These are phyloP conservation scores for Phytophthora pisi DNA, from an alignment of 352 stramenopile species.

Conservation along the genomic window DNA sequence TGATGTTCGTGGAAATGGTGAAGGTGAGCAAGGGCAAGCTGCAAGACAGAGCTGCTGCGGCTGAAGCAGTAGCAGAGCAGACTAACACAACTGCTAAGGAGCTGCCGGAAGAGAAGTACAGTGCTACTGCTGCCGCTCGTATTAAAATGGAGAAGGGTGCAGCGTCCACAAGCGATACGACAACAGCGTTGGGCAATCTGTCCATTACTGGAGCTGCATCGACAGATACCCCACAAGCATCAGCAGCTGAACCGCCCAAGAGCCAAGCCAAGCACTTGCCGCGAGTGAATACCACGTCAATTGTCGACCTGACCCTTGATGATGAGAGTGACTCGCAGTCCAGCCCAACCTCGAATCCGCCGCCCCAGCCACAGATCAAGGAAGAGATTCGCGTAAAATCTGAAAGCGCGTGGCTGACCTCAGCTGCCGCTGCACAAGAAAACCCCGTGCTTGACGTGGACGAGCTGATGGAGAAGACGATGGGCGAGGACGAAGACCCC, in stretches of 20 bases:
- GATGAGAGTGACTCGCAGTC: conserved; percentile 32
- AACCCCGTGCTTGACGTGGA: conserved; percentile 35
- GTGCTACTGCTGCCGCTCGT: conserved; percentile 5
- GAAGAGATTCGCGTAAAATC: conserved; percentile 35
- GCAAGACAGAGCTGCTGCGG: conserved; percentile 25
- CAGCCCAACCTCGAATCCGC: conserved; percentile 7
- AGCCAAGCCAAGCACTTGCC: conserved; percentile 23
- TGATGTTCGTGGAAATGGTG: conserved; percentile 48
- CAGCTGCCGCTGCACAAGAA: conserved; percentile 22
- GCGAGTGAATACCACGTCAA: conserved; percentile 15
- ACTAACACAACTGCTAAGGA: neutral
- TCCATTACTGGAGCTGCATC: conserved; percentile 21
- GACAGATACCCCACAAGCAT: neutral
- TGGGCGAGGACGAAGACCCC: conserved; percentile 57
- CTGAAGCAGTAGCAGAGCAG: neutral
- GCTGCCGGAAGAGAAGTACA: conserved; percentile 10
- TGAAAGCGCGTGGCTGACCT: conserved; percentile 37
- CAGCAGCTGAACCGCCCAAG: neutral
- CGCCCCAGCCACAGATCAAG: conserved; percentile 27
- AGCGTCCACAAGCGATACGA: conserved; percentile 18
- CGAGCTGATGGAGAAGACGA: conserved; percentile 36
- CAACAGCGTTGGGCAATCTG: conserved; percentile 31
- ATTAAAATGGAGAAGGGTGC: conserved; percentile 30
- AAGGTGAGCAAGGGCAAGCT: conserved; percentile 44
- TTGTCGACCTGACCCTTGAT: conserved; percentile 49